Evolutionary conservation across 805 yeast species (phyloP).

Genomic region (Teunomyces kruisii): DNA sequence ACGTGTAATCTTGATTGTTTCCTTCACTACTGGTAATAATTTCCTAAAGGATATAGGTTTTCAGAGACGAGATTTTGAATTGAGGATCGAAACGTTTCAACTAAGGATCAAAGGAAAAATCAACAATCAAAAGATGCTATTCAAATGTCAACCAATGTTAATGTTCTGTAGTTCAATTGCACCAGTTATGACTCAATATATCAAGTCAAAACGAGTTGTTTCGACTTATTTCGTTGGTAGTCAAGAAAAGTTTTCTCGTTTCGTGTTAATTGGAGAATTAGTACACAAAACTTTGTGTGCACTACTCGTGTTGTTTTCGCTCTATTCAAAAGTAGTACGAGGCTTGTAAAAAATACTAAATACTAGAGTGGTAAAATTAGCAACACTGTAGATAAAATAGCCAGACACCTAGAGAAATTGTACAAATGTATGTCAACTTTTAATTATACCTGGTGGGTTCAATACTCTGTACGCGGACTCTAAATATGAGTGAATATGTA

Average conservation of each 20-base stretch:
- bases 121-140: neutral
- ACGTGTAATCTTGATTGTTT: neutral
- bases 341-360: conserved; percentile 1
- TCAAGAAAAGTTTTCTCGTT: conserved; percentile 5
- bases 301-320: conserved; percentile 3
- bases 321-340: neutral
- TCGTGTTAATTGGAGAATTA: conserved; percentile 4
- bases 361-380: neutral
- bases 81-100: neutral
- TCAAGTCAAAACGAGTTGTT: neutral
- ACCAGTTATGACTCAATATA: neutral
- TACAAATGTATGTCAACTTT: neutral
- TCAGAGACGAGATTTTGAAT: neutral
- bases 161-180: neutral
- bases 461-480: no score
- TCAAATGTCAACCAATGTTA: neutral
- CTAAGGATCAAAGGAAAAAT: neutral
- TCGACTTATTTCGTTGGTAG: conserved; percentile 1
- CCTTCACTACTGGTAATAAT: neutral
- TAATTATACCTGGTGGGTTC: no score
- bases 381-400: neutral
- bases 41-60: neutral
- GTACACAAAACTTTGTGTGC: conserved; percentile 5
- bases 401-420: neutral
- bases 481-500: no score